These are phyloP conservation scores for Fusarium hainanense DNA, from an alignment of 2,329 filamentous ascomycete genomes.

Conservation along the genomic window DNA sequence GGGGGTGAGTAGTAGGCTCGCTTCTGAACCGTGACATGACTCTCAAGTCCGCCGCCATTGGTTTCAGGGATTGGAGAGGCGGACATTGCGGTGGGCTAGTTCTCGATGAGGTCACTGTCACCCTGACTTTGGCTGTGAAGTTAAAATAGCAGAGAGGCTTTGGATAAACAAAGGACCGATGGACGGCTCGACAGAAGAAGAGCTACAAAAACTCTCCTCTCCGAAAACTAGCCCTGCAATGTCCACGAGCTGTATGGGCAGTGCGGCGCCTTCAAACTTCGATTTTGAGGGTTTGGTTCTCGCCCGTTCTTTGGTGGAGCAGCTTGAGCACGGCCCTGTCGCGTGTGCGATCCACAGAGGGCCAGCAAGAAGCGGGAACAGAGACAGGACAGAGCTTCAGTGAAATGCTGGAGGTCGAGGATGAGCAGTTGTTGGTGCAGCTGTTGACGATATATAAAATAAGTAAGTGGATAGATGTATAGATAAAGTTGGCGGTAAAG, in stretches of 20 bases:
- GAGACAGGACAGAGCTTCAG: conserved; percentile 23
- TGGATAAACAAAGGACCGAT: not conserved
- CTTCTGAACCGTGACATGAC: conserved; percentile 63
- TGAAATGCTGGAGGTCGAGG: not conserved
- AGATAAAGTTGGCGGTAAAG: not conserved
- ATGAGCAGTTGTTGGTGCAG: not conserved
- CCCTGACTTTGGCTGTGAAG: not conserved
- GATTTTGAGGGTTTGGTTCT: conserved; percentile 38
- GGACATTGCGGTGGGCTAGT: conserved; percentile 39
- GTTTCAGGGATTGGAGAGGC: conserved; percentile 30
- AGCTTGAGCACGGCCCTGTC: conserved; percentile 40
- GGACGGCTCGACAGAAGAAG: not conserved
- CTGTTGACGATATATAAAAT: not conserved
- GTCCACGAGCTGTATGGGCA: conserved; percentile 30
- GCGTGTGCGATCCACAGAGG: conserved; percentile 40
- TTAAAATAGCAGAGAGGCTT: not conserved
- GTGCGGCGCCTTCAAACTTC: conserved; percentile 23
- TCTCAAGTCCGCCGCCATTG: conserved; percentile 47
- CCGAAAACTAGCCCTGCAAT: conserved; percentile 41
- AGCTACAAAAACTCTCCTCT: conserved; percentile 8
- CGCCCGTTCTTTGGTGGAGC: conserved; percentile 36
- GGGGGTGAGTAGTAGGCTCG: conserved; percentile 87
- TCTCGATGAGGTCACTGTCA: conserved; percentile 32
- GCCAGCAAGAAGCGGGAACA: conserved; percentile 32
- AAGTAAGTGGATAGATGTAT: not conserved